These are phyloP conservation scores for Cucumis cinereus DNA, from an alignment of 306 rosid species.

Conservation along the genomic window DNA sequence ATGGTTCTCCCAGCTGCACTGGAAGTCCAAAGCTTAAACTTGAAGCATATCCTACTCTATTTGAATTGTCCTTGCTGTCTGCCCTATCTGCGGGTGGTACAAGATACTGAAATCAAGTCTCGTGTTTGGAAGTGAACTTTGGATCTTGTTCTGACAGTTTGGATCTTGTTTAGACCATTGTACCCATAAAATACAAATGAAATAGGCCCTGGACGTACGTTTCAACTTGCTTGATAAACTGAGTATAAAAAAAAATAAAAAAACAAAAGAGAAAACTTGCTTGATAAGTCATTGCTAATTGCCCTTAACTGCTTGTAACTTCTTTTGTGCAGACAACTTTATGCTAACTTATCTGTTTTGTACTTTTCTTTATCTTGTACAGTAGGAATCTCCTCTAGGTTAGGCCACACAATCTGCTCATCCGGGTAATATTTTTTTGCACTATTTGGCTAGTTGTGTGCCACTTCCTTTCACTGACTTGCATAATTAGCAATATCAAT, in stretches of 20 bases:
- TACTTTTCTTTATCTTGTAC: conserved; percentile 14
- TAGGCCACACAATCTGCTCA: conserved; percentile 70
- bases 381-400: conserved; percentile 79
- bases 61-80: too few species aligned
- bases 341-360: not conserved
- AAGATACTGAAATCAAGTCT: too few species aligned
- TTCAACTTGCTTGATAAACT: not conserved
- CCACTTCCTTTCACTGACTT: not conserved
- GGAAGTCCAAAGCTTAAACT: too few species aligned
- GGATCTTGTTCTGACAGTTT: too few species aligned
- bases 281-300: not conserved
- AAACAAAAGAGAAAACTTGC: not conserved
- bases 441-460: not conserved
- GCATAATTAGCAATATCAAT: not conserved
- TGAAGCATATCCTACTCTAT: too few species aligned
- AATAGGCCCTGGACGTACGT: not conserved
- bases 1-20: too few species aligned
- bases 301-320: not conserved
- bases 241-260: too few species aligned
- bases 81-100: too few species aligned
- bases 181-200: not conserved
- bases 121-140: too few species aligned
- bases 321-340: not conserved
- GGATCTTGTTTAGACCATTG: not conserved
- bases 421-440: conserved; percentile 36